Evolutionary conservation across 805 yeast species (phyloP).

Genomic region (Starmerella vitae): DNA sequence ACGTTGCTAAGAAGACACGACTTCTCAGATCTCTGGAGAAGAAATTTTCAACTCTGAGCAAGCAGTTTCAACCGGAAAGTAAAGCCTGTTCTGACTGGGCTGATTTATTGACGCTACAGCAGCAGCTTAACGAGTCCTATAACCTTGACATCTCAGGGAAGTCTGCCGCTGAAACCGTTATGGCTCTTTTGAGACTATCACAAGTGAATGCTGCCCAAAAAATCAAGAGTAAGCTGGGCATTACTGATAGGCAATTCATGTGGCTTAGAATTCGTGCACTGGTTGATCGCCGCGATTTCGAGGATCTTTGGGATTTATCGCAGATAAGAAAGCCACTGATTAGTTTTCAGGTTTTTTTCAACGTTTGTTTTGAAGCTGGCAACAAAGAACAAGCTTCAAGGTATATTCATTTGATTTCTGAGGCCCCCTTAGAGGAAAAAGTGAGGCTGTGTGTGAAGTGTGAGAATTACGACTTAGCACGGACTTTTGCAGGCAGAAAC

Average conservation of each 20-base stretch:
- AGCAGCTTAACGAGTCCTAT: conserved; percentile 32
- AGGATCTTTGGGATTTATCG: conserved; percentile 42
- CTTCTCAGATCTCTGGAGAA: conserved; percentile 23
- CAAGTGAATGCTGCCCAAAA: conserved; percentile 40
- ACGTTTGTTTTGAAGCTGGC: conserved; percentile 39
- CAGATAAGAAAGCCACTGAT: conserved; percentile 48
- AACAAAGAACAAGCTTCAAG: conserved; percentile 46
- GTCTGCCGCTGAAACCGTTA: conserved; percentile 39
- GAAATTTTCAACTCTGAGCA: conserved; percentile 27
- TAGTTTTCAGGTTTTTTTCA: conserved; percentile 53
- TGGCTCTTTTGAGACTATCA: conserved; percentile 33
- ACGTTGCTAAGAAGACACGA: conserved; percentile 14
- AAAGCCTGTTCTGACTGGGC: conserved; percentile 35
- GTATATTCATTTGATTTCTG: conserved; percentile 43
- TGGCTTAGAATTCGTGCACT: conserved; percentile 39
- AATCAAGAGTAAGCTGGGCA: conserved; percentile 39
- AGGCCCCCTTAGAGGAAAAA: conserved; percentile 34
- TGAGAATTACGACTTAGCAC: conserved; percentile 32
- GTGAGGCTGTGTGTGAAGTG: conserved; percentile 32
- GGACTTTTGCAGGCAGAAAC: conserved; percentile 25
- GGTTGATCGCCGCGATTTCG: conserved; percentile 39
- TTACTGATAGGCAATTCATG: conserved; percentile 45
- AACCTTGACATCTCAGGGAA: conserved; percentile 31
- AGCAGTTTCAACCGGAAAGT: conserved; percentile 27
- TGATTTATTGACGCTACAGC: conserved; percentile 34